Evolutionary conservation across 1,284 basidiomycete species (phyloP).

Genomic region (Tilletia caries): DNA sequence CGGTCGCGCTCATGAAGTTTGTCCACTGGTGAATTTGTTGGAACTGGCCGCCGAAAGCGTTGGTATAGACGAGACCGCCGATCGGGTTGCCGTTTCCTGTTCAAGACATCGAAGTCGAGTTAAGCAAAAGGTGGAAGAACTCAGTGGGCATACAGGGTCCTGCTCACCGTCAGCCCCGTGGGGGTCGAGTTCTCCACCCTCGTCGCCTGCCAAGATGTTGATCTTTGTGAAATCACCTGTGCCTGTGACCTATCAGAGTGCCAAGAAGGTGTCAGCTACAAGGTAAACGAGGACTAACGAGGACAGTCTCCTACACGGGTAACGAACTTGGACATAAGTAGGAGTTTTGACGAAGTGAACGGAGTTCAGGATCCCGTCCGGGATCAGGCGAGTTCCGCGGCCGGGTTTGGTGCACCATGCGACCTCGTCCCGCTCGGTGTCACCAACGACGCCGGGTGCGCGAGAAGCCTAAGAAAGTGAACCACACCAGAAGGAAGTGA

Average conservation of each 20-base stretch:
- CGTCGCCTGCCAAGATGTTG: conserved; percentile 54
- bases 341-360: conserved; percentile 48
- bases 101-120: conserved; percentile 34
- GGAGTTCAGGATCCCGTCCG: conserved; percentile 43
- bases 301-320: too few species aligned
- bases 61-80: conserved; percentile 61
- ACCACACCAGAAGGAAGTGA: background rate
- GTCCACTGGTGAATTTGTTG: conserved; percentile 44
- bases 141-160: too few species aligned
- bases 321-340: conserved; percentile 53
- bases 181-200: conserved; percentile 59
- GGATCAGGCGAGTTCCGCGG: conserved; percentile 49
- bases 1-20: conserved; percentile 15
- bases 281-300: too few species aligned
- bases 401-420: conserved; percentile 49
- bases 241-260: conserved; percentile 45
- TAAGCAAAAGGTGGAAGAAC: conserved; percentile 44
- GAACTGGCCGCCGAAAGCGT: conserved; percentile 57
- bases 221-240: conserved; percentile 55
- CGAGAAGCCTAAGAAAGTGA: conserved; percentile 20
- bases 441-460: conserved; percentile 30
- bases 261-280: too few species aligned
- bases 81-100: conserved; percentile 57
- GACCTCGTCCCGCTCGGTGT: conserved; percentile 40
- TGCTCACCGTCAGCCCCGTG: conserved; percentile 62